Conservation (phyloP, 805 yeast species). For the Wickerhamomyces xylosicus region DNA sequence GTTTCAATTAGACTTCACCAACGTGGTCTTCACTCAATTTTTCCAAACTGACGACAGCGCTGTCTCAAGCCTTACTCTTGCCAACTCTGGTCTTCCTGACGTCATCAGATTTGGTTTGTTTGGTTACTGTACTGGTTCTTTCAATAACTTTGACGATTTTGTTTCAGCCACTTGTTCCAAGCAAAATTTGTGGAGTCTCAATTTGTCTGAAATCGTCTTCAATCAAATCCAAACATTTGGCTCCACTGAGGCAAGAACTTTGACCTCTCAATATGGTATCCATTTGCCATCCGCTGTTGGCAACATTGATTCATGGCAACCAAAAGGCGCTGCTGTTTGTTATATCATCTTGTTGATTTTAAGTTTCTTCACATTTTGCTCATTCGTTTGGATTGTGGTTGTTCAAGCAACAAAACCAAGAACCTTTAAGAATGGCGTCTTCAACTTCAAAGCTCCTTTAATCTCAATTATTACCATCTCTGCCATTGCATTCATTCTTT, state of each 20-base stretch:
- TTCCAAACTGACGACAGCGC: background rate
- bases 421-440: background rate
- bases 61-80: background rate
- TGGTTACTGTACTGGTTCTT: background rate
- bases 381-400: background rate
- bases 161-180: background rate
- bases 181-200: background rate
- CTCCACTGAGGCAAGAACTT: background rate
- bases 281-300: background rate
- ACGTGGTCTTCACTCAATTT: background rate
- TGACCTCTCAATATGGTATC: background rate
- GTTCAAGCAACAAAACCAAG: background rate
- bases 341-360: background rate
- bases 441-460: background rate
- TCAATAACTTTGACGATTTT: background rate
- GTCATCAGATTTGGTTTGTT: background rate
- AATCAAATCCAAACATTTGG: background rate
- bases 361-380: background rate
- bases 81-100: background rate
- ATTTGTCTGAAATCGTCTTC: background rate
- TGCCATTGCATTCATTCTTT: background rate
- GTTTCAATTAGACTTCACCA: background rate
- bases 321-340: background rate
- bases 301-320: background rate
- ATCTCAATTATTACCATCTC: background rate